Conservation (phyloP, 768 basidiomycete species). For the Pleurotus citrinopileatus region DNA sequence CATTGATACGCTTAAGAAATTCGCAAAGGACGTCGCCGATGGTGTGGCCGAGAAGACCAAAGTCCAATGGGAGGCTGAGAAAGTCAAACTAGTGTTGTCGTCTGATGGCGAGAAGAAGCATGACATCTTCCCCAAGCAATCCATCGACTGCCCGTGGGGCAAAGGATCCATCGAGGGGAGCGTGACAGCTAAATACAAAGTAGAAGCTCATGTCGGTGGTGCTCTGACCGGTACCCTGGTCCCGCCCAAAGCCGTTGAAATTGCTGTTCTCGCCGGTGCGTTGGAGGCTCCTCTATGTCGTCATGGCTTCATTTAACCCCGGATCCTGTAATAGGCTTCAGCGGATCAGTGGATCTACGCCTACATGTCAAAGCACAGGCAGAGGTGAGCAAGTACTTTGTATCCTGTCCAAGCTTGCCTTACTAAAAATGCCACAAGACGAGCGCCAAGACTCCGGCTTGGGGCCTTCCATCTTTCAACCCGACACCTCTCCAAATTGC, state of each 20-base stretch:
- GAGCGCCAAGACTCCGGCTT: neutral
- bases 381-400: neutral
- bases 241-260: neutral
- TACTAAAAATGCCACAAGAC: neutral
- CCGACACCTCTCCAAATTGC: conserved; percentile 6
- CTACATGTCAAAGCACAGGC: conserved; percentile 4
- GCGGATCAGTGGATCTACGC: neutral
- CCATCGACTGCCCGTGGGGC: conserved; percentile 2
- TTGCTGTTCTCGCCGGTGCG: conserved; percentile 2
- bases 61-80: neutral
- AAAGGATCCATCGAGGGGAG: neutral
- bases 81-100: neutral
- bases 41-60: conserved; percentile 6
- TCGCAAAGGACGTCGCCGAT: no score
- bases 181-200: neutral
- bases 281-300: no score
- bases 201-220: conserved; percentile 2
- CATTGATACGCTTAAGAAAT: no score
- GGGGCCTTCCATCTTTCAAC: neutral
- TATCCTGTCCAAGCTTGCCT: neutral
- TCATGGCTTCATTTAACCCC: neutral
- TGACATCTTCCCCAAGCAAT: conserved; percentile 2
- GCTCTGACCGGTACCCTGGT: conserved; percentile 2
- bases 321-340: neutral
- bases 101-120: conserved; percentile 8